A percentile compares a stretch with the other conserved stretches of the same genome.
Evolutionary conservation across 202 grass and related monocot genomes (phyloP).

Genomic region (Hordeum pubiflorum): DNA sequence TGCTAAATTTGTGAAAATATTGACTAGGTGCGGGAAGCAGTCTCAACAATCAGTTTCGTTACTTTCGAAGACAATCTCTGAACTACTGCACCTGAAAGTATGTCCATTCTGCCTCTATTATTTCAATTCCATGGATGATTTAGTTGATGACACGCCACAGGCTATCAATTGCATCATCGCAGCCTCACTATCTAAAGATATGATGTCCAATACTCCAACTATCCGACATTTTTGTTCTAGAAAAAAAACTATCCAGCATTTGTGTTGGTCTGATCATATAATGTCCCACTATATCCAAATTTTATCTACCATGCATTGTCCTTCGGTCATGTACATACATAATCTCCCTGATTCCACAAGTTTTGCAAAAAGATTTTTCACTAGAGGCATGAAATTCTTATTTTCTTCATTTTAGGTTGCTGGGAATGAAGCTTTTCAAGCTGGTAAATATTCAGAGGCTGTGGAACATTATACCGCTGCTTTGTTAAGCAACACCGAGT

Average conservation of each 20-base stretch:
- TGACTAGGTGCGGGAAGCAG: conserved; percentile 38
- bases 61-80: conserved; percentile 36
- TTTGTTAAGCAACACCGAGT: conserved; percentile 56
- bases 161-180: background rate
- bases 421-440: conserved; percentile 87
- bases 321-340: background rate
- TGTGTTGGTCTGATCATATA: conserved; percentile 8
- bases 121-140: conserved; percentile 7
- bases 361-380: conserved; percentile 1
- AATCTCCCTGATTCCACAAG: background rate
- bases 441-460: conserved; percentile 70
- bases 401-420: conserved; percentile 47
- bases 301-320: background rate
- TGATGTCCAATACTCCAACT: background rate
- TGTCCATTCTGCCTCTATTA: conserved; percentile 4
- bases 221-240: background rate
- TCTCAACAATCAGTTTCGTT: conserved; percentile 40
- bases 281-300: background rate
- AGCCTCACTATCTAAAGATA: background rate
- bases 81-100: conserved; percentile 72
- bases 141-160: background rate
- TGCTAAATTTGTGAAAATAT: conserved; percentile 27
- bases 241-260: background rate
- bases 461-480: conserved; percentile 76
- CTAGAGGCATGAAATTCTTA: conserved; percentile 9